Evolutionary conservation across 2,329 filamentous ascomycete genomes (phyloP), one percentile per base, ranked within the genome.

Genomic region (Ilyonectria sp.): DNA sequence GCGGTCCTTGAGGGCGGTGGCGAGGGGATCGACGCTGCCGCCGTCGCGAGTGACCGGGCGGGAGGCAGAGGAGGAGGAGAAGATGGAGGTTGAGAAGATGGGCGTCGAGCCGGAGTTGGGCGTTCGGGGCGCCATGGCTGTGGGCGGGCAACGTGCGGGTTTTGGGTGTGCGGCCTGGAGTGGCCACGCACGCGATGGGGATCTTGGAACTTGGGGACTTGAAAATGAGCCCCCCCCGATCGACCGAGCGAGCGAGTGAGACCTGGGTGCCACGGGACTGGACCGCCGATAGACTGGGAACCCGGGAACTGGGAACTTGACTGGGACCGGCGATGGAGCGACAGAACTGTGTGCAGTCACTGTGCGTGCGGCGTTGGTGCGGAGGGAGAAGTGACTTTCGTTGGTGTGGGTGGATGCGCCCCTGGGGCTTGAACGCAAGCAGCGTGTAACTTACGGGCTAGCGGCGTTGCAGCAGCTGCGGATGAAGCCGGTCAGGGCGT

Each of bases 1-100:
- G 80, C 86, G 83, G 71, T 86, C 85, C 77, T 86, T 83, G 15
- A n/a, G 15, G 40, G 40, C 17, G 40, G 40, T n/a, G 78, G 77
- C 62, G 55, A 75, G 60, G 35, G 76, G 63, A 44, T 74, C 70
- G 59, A 78, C 67, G 49, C 64, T 75, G 68, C 80, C 79, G 67
- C 81, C 80, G 69, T 82, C 81, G 71, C 81, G 80, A 10, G 80
- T 82, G 17, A 77, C 71, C 26, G 81, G 80, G 21, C 80, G 77
- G 31, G 79, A 79, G 52, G 76, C 65, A 37, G 78, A 77, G 33
- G 76, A 71, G 63, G 73, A 78, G 60, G 78, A 79, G 74, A 81
- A 77, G 72, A 80, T 78, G 69, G 78, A 79, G 46, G 79, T 76
- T 46, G 79, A 78, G 72, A 82, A 80, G 71, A 79, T 78, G 66